Evolutionary conservation across 2,329 filamentous ascomycete species (phyloP), one percentile per base, ranked within the genome.

Genomic region (Ascosphaera aggregata): DNA sequence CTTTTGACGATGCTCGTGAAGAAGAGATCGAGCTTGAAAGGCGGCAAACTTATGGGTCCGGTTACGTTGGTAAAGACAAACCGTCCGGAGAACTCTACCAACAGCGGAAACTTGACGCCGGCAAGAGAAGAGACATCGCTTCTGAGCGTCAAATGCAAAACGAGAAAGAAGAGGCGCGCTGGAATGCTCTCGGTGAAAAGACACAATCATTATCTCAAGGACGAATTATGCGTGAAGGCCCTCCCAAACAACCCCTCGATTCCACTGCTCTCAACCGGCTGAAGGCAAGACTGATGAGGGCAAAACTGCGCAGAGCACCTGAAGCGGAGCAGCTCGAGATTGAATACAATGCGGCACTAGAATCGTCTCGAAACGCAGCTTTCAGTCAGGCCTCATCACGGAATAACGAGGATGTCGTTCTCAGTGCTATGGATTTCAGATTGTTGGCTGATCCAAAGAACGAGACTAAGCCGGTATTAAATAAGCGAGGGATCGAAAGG

Each of bases 211-310:
- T 57, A 52, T 43, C 59, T 3, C 73, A 81, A 49, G 71, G 71
- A 11, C 55, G 66, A 24, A 50, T 68, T 17, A 65, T 80, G 38
- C 58, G 66, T 2, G 67, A 75, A n/a, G 61, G 66, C 34, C 51
- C 56, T 37, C 58, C 62, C 3, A 65, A 65, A 0, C 61, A 65
- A 15, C 59, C 55, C 9, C 56, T 91, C 16, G 80, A 92, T 48
- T 73, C 79, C 50, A 89, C 81, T 0, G 65, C 75, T 0, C 64
- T 98, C 40, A 98, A 98, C 57, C 75, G 80, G 43, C 68, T 98
- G 38, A 85, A 86, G 46, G 89, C 89, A 0, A 79, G 89, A 50
- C 76, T 95, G 65, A 86, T 98, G 78, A 94, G 91, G 54, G 89
- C 89, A 3, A 92, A 91, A 52, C 62, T 98, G 36, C 77, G 75